Evolutionary conservation across 2,329 filamentous ascomycete genomes (phyloP).

Genomic region (Colletotrichum karsti): DNA sequence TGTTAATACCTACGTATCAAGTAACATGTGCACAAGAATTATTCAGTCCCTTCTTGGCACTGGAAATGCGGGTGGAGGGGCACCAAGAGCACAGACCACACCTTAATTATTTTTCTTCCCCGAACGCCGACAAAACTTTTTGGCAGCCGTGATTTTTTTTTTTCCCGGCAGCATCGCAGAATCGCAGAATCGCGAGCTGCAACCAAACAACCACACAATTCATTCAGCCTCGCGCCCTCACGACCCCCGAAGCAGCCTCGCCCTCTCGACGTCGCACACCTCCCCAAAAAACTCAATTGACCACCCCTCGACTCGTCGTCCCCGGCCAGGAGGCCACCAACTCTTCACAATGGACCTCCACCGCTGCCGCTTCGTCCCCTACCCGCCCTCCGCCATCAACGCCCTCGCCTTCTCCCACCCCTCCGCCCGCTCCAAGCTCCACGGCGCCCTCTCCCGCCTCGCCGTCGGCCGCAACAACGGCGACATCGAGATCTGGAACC

Average conservation of each 20-base stretch:
- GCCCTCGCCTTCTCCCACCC: slow-evolving; percentile 92
- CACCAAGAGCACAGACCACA: slow-evolving; percentile 37
- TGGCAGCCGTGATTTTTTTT: slow-evolving; percentile 26
- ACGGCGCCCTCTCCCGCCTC: slow-evolving; percentile 71
- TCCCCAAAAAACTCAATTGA: slow-evolving; percentile 6
- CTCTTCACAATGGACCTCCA: slow-evolving; percentile 83
- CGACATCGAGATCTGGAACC: slow-evolving; percentile 98
- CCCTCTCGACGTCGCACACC: neutral
- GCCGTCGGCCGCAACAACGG: slow-evolving; percentile 94
- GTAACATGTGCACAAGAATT: too few relatives aligned
- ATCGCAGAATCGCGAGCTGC: neutral
- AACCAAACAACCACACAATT: neutral
- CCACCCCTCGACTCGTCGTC: neutral
- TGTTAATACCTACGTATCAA: too few relatives aligned
- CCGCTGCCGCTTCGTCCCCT: slow-evolving; percentile 94
- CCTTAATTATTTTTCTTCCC: slow-evolving; percentile 34
- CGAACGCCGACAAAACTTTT: slow-evolving; percentile 35
- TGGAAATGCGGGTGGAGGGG: slow-evolving; percentile 29
- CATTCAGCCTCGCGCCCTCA: slow-evolving; percentile 5
- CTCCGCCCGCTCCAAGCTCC: slow-evolving; percentile 53
- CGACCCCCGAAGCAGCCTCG: neutral
- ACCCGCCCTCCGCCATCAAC: slow-evolving; percentile 91
- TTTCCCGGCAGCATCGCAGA: neutral
- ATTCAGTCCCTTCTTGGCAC: neutral
- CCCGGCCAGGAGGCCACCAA: slow-evolving; percentile 21